These are phyloP conservation scores for Beauveria scarabaeidicola DNA, from an alignment of 2,329 filamentous ascomycete species.

Conservation along the genomic window DNA sequence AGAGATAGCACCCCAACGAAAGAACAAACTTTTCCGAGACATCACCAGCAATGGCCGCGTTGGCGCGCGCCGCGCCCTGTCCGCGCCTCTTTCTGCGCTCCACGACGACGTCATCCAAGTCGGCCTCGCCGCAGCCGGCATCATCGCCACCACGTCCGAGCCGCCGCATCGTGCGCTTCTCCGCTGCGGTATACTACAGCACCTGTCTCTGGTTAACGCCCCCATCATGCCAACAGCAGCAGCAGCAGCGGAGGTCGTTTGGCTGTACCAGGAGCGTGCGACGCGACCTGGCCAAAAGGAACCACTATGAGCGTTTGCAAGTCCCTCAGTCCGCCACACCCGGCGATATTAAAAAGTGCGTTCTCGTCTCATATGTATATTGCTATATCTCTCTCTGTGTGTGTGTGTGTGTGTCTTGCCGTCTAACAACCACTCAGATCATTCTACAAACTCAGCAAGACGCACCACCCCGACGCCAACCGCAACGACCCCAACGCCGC, in stretches of 20 bases:
- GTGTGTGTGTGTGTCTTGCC: too few relatives aligned
- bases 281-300: constrained; percentile 31
- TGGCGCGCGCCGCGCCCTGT: constrained; percentile 1
- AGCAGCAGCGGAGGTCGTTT: constrained; percentile 19
- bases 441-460: constrained; percentile 88
- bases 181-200: neutral
- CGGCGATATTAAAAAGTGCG: constrained; percentile 75
- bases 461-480: constrained; percentile 89
- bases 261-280: constrained; percentile 11
- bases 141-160: neutral
- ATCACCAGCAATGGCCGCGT: neutral
- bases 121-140: neutral
- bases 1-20: neutral
- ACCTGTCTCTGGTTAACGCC: neutral
- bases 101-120: neutral
- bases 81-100: neutral
- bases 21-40: neutral
- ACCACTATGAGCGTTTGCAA: constrained; percentile 76
- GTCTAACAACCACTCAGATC: constrained; percentile 33
- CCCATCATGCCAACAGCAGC: neutral
- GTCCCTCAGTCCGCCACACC: constrained; percentile 61
- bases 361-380: neutral
- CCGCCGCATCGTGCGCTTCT: neutral
- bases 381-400: constrained; percentile 7
- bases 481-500: constrained; percentile 63